Evolutionary conservation across 345 rosid genomes (phyloP), one percentile per base, ranked within the genome.

Genomic region (Arabidopsis suecica): DNA sequence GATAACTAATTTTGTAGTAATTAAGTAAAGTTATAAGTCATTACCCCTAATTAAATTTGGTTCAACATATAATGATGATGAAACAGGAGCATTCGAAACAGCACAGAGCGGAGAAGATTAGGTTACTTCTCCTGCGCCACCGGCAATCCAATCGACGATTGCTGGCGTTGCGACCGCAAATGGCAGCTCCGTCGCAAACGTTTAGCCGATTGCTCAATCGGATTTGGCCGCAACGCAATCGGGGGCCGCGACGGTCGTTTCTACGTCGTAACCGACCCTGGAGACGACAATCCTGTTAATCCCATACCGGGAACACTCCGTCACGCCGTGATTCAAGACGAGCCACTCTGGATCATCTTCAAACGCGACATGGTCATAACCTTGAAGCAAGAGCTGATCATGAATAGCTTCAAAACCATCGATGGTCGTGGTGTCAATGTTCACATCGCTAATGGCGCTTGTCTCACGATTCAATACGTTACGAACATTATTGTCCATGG

Each of bases 351-450:
- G 97, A 91, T 91, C 56, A 82, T 87, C 74, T 91, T 91, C 88
- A 80, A 84, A 54, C 77, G 87, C 4, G 97, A 88, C 69, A 91
- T 91, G 97, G 94, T 86, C 38, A 88, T 91, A 51, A 83, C 77
- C 0, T 53, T 88, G 37, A 91, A 87, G 79, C 86, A 91, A 53
- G 97, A 91, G 81, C 87, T 91, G n/a, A 81, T 91, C 47, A 91
- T 91, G 97, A 91, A 88, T 82, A 89, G 92, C 73, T 91, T 91
- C 70, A 91, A 91, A 69, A 91, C 97, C 9, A 85, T 91, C 4
- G 97, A 91, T 22, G 97, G 88, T 7, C 87, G 91, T 38, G 91
- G 91, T 1, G 87, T 38, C 25, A 84, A 85, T 36, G 91, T 87
- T 9, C 91, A 87, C 56, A 84, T 87, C 23, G 86, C 88, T 4